A percentile compares a stretch with the other conserved stretches of the same genome.
These are phyloP conservation scores for Paralagenidium karlingii DNA, from an alignment of 352 stramenopile genomes.

Conservation along the genomic window DNA sequence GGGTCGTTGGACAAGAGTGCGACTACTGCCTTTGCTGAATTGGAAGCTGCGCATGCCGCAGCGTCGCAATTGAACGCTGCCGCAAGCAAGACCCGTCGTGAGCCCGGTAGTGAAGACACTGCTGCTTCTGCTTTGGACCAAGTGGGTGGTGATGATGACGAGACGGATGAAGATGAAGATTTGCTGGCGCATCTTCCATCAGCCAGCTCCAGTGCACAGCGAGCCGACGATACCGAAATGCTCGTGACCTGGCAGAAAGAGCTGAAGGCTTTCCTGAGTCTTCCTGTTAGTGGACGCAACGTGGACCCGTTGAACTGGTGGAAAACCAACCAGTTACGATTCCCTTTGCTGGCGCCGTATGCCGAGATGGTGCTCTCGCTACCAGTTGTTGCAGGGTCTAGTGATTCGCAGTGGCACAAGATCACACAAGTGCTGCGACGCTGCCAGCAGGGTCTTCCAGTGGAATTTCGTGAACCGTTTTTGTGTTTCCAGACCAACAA, in stretches of 20 bases:
- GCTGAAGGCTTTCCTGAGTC: slow-evolving; percentile 51
- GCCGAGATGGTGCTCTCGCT: slow-evolving; percentile 64
- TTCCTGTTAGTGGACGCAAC: slow-evolving; percentile 61
- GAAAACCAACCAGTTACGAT: slow-evolving; percentile 66
- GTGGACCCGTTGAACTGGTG: slow-evolving; percentile 62
- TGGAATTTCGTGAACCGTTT: slow-evolving; percentile 51
- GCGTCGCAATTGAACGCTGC: background rate
- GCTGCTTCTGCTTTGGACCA: background rate
- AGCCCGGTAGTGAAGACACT: background rate
- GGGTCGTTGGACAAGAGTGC: slow-evolving; percentile 2
- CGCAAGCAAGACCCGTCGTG: background rate
- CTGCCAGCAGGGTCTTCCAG: too few species aligned
- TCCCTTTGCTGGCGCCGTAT: slow-evolving; percentile 61
- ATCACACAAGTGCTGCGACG: slow-evolving; percentile 42
- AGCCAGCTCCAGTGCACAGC: background rate
- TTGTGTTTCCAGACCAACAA: slow-evolving; percentile 79
- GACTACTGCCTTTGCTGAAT: slow-evolving; percentile 1
- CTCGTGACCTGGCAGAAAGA: slow-evolving; percentile 64
- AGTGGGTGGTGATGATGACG: slow-evolving; percentile 8
- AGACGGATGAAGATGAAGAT: slow-evolving; percentile 54
- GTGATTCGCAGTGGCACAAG: slow-evolving; percentile 30
- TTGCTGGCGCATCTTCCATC: slow-evolving; percentile 54
- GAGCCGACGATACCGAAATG: slow-evolving; percentile 21
- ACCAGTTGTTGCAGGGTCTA: slow-evolving; percentile 44
- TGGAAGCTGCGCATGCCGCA: background rate